A percentile compares a stretch with the other conserved stretches of the same genome.
These are phyloP conservation scores for Cyberlindnera mrakii DNA, from an alignment of 805 yeast genomes.

Conservation along the genomic window DNA sequence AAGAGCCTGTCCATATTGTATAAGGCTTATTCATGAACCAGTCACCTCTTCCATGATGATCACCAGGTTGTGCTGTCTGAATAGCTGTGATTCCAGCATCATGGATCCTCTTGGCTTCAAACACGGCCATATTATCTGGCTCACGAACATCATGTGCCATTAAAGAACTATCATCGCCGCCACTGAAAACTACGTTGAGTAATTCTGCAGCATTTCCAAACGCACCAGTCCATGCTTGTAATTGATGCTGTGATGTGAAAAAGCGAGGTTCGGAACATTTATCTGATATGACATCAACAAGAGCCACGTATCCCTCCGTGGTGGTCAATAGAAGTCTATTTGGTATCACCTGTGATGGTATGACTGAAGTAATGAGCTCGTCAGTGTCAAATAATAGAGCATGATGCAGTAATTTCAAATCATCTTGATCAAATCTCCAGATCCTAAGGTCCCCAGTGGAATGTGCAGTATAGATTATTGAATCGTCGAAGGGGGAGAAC, in stretches of 20 bases:
- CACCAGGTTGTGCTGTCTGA: constrained; percentile 43
- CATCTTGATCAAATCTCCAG: constrained; percentile 44
- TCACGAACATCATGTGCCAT: constrained; percentile 65
- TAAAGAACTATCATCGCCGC: constrained; percentile 83
- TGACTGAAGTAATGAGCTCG: constrained; percentile 57
- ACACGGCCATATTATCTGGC: constrained; percentile 26
- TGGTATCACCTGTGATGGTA: constrained; percentile 41
- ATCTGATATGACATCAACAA: constrained; percentile 27
- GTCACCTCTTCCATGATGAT: constrained; percentile 21
- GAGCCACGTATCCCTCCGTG: constrained; percentile 58
- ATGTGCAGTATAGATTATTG: constrained; percentile 56
- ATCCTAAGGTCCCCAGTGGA: constrained; percentile 69
- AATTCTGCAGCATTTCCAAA: constrained; percentile 54
- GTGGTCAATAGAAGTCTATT: constrained; percentile 47
- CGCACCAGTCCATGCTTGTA: constrained; percentile 88
- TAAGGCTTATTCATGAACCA: constrained; percentile 43
- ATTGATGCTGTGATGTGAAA: constrained; percentile 40
- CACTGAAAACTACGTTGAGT: constrained; percentile 61
- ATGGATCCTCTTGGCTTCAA: constrained; percentile 51
- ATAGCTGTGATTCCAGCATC: constrained; percentile 90
- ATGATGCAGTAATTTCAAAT: constrained; percentile 21
- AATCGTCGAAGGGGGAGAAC: constrained; percentile 47
- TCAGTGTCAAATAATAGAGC: constrained; percentile 42
- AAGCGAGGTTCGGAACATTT: constrained; percentile 23
- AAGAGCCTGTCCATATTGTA: constrained; percentile 79